Conservation (phyloP, 2,329 filamentous ascomycete genomes). For the Sporothrix humicola region DNA sequence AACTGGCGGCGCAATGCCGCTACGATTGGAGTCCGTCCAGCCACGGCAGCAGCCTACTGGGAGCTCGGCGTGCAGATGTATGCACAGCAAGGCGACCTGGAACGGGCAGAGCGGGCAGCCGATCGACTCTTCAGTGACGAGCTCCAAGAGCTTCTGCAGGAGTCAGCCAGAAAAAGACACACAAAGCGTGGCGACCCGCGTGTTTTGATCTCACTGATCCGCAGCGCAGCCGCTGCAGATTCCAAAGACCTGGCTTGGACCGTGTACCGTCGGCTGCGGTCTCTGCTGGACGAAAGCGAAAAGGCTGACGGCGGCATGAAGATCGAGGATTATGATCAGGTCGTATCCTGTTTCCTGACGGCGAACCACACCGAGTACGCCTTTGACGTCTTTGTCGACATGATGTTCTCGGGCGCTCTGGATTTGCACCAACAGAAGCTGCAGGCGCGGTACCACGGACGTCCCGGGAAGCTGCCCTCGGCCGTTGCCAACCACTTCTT, state of each 20-base stretch:
- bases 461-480: slow-evolving; percentile 49
- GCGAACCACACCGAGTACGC: slow-evolving; percentile 69
- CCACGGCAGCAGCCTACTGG: slow-evolving; percentile 62
- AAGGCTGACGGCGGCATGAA: slow-evolving; percentile 52
- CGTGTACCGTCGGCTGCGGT: slow-evolving; percentile 68
- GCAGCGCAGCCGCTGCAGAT: slow-evolving; percentile 40
- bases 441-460: neutral
- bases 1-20: slow-evolving; percentile 66
- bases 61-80: slow-evolving; percentile 70
- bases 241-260: slow-evolving; percentile 66
- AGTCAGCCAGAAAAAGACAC: neutral
- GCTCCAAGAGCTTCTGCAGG: slow-evolving; percentile 52
- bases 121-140: slow-evolving; percentile 45
- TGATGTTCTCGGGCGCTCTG: slow-evolving; percentile 73
- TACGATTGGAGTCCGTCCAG: slow-evolving; percentile 56
- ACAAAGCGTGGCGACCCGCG: slow-evolving; percentile 28
- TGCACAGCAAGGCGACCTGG: slow-evolving; percentile 61
- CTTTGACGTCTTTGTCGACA: slow-evolving; percentile 81
- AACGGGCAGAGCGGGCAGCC: slow-evolving; percentile 63
- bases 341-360: slow-evolving; percentile 73
- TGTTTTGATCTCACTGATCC: slow-evolving; percentile 36
- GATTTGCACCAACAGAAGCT: slow-evolving; percentile 51
- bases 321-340: slow-evolving; percentile 76
- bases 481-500: slow-evolving; percentile 75
- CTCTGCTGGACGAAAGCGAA: slow-evolving; percentile 57